These are phyloP conservation scores for Chenopodium formosanum DNA, from an alignment of 148 eudicot species.

Conservation along the genomic window DNA sequence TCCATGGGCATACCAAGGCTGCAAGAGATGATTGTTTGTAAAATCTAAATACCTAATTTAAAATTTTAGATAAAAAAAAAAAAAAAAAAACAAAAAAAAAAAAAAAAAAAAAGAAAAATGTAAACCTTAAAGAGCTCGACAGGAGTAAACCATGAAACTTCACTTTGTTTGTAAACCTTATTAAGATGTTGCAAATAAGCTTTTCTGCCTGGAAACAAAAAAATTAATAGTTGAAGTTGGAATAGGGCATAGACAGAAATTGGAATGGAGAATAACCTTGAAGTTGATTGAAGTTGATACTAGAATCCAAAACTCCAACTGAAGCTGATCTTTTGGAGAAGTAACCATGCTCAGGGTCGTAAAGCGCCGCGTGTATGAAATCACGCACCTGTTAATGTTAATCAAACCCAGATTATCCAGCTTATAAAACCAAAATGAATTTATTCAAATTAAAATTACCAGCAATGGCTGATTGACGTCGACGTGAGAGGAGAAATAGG, in stretches of 20 bases:
- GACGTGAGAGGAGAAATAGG: slow-evolving; percentile 45
- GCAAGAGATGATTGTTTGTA: slow-evolving; percentile 19
- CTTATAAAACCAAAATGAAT: too few species aligned
- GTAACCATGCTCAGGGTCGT: slow-evolving; percentile 72
- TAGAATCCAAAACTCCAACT: slow-evolving; percentile 78
- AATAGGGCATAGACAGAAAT: neutral
- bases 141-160: slow-evolving; percentile 94
- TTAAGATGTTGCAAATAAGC: slow-evolving; percentile 74
- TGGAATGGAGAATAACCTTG: slow-evolving; percentile 45
- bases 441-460: slow-evolving; percentile 22
- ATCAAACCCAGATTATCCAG: neutral
- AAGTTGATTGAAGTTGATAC: slow-evolving; percentile 75
- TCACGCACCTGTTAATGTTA: slow-evolving; percentile 61
- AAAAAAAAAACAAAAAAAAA: too few species aligned
- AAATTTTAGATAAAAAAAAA: too few species aligned
- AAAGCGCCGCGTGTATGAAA: slow-evolving; percentile 81
- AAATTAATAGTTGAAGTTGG: too few species aligned
- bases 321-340: slow-evolving; percentile 77
- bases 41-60: too few species aligned
- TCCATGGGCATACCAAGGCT: slow-evolving; percentile 99
- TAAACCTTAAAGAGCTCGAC: slow-evolving; percentile 94
- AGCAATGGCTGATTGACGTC: slow-evolving; percentile 52
- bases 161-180: slow-evolving; percentile 80
- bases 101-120: neutral
- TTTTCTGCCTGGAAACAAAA: slow-evolving; percentile 63